Conservation (phyloP, 371 early-diverging fungal genomes). For the Syncephalastrum monosporum region DNA sequence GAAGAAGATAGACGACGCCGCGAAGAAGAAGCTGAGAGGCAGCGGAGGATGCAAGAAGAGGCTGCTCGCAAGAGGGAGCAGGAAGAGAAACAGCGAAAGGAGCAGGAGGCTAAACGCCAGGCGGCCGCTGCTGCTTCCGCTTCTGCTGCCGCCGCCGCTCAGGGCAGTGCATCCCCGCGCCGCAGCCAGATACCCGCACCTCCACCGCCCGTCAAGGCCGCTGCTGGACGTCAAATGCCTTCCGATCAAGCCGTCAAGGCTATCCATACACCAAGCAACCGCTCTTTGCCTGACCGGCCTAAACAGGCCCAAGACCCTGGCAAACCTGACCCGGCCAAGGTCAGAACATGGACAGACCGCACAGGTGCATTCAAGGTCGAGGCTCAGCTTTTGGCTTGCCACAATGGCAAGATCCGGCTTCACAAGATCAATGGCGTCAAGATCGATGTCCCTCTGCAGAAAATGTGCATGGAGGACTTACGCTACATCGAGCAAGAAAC, state of each 20-base stretch:
- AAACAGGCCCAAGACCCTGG: constrained; percentile 29
- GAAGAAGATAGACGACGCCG: constrained; percentile 31
- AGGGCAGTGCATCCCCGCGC: constrained; percentile 16
- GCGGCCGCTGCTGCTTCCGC: constrained; percentile 15
- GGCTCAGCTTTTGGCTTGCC: constrained; percentile 77
- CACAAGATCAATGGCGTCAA: constrained; percentile 94
- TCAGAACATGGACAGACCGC: constrained; percentile 93
- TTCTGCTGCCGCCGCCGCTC: constrained; percentile 18
- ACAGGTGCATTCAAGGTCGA: constrained; percentile 90
- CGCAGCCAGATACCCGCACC: constrained; percentile 33
- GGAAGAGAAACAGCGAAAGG: constrained; percentile 5
- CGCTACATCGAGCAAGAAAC: constrained; percentile 60
- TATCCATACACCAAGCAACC: constrained; percentile 21
- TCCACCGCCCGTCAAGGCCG: constrained; percentile 17
- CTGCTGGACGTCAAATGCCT: constrained; percentile 13
- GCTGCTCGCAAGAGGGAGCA: constrained; percentile 17
- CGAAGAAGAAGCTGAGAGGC: constrained; percentile 33
- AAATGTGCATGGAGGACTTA: constrained; percentile 79
- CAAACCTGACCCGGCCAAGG: constrained; percentile 57
- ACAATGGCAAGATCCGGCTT: constrained; percentile 83
- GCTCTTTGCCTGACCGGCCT: constrained; percentile 26
- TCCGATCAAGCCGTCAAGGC: constrained; percentile 25
- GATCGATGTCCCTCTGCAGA: constrained; percentile 89
- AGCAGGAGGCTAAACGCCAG: constrained; percentile 12
- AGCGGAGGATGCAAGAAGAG: constrained; percentile 39